These are phyloP conservation scores for Straminergon stramineum DNA, from an alignment of 225 moss, liverwort and hornwort genomes.

Conservation along the genomic window DNA sequence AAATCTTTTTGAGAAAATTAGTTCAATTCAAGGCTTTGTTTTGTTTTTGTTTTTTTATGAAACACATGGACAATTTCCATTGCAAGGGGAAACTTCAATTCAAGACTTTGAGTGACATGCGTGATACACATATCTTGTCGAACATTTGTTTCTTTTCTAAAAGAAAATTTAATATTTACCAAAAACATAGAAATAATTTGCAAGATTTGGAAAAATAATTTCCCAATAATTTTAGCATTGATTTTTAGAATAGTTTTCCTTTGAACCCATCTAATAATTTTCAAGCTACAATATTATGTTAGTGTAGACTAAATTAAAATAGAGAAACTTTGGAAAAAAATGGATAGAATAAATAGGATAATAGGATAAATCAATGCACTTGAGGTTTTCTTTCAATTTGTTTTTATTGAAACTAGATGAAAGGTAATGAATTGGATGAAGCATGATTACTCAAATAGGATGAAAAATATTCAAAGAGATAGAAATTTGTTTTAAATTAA, in stretches of 20 bases:
- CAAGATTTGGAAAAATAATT: not conserved
- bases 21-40: not conserved
- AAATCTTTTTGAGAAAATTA: not conserved
- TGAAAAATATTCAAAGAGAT: accelerated
- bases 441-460: not conserved
- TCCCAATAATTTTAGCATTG: not conserved
- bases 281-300: not conserved
- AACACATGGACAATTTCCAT: too few species aligned
- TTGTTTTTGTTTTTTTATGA: too few species aligned
- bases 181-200: not conserved
- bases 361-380: not conserved
- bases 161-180: not conserved
- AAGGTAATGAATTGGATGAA: not conserved
- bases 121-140: not conserved
- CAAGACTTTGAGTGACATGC: not conserved
- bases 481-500: not conserved
- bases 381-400: not conserved
- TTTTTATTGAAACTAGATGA: not conserved
- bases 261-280: not conserved
- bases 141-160: not conserved
- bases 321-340: not conserved
- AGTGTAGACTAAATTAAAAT: not conserved
- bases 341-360: not conserved
- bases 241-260: not conserved
- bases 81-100: too few species aligned